Base-by-base conservation (phyloP, 2,329 filamentous ascomycete genomes). In the Aspergillus cejpii region DNA sequence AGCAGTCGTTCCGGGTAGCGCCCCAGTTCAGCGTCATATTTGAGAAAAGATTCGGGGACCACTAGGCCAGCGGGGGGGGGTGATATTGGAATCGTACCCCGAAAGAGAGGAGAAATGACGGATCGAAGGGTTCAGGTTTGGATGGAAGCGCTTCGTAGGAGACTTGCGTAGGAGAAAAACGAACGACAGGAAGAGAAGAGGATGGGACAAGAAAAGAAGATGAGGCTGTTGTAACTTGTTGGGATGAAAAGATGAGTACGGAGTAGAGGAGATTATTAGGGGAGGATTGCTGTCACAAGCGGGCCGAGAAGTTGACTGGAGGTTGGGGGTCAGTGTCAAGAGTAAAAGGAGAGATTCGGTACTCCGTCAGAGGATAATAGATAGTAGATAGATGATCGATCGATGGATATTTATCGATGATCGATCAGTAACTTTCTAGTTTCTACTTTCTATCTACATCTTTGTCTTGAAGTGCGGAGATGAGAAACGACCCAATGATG, bases 11-110 rank as follows among this genome's bases (percentile, higher is more conserved):
- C 57, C 61, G 60, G 62, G 59, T 64, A 60, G 61, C 58, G 60
- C 58, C 62, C 59, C 52, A 53, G 57, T 60, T 55, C 55, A 59
- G 50, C 56, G 63, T 61, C 64, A 68, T 67, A 58, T 64, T 64
- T 55, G 50, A 58, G 55, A 50, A 23, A 31, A 37, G 29, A 46
- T 48, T 38, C 23, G 5, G 45, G 46, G 47, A 50, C 48, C 42
- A 51, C 44, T 48, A 46, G 39, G 42, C 47, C 50, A 47, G 43
- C 47, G 34, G 51, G 44, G 44, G 23, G 23, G 51, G 44, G 45
- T 43, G 45, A 50, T 50, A 48, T 43, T 28, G 44, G 36, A 45
- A 28, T 33, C 39, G 40, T 46, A 42, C 31, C 50, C 45, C 42
- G 37, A 45, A 17, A 29, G 19, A 29, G 27, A n/a, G 8, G 20